phyloP scores from a whole-genome alignment of 495 filamentous ascomycete genomes.

The Penicillium riverlandense region DNA sequence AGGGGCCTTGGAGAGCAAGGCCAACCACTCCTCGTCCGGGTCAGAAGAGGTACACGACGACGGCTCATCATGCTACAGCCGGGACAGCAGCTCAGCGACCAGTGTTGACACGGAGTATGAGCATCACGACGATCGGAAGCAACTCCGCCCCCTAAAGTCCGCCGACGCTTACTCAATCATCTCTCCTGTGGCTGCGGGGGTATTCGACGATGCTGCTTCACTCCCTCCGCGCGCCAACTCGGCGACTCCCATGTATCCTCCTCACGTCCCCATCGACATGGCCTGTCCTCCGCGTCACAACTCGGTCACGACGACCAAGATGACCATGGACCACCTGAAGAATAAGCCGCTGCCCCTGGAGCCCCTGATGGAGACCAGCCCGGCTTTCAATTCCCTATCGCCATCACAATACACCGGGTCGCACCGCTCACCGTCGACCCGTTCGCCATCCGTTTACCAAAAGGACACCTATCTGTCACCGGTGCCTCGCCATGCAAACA shows the following conservation, averaged over 20 bases:
- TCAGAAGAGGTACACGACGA: constrained; percentile 16
- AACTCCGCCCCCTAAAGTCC: constrained; percentile 6
- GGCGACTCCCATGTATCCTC: not conserved
- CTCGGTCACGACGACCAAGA: constrained; percentile 5
- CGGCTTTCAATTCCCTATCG: constrained; percentile 1
- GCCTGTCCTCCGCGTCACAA: not conserved
- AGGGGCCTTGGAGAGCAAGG: not conserved
- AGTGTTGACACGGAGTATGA: constrained; percentile 15
- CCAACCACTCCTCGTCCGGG: constrained; percentile 10
- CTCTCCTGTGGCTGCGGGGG: constrained; percentile 31
- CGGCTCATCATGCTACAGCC: constrained; percentile 32
- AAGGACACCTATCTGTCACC: not conserved
- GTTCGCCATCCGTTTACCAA: not conserved
- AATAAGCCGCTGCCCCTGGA: constrained; percentile 45
- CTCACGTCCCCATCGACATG: too few species aligned
- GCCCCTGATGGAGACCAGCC: constrained; percentile 26
- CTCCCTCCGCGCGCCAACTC: not conserved
- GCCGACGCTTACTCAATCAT: constrained; percentile 28
- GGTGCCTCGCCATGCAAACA: too few species aligned
- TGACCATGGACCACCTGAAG: constrained; percentile 19
- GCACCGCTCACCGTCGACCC: too few species aligned
- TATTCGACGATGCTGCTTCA: constrained; percentile 31
- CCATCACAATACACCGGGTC: too few species aligned
- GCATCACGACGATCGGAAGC: not conserved
- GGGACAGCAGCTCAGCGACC: constrained; percentile 21